Conservation (phyloP, 2,329 filamentous ascomycete species). For the Exserohilum rostratum region DNA sequence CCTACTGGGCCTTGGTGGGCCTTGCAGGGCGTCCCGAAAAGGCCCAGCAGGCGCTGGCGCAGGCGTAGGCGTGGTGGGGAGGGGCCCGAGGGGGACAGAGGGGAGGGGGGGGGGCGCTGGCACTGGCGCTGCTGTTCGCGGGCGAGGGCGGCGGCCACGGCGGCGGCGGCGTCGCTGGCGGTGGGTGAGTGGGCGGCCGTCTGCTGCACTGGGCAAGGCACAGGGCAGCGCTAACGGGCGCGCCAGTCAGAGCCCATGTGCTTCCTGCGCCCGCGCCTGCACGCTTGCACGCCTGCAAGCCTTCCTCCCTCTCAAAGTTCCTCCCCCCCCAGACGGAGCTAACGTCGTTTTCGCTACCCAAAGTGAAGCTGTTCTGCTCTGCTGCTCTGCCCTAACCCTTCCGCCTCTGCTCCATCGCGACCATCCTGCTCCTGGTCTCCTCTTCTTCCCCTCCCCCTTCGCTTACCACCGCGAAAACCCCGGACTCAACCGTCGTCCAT, state of each 20-base stretch:
- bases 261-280: neutral
- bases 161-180: slow-evolving; percentile 18
- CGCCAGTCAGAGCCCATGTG: slow-evolving; percentile 30
- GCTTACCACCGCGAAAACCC: slow-evolving; percentile 7
- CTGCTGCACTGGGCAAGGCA: slow-evolving; percentile 9
- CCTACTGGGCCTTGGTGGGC: no score
- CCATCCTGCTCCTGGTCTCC: neutral
- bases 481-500: neutral
- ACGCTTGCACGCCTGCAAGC: neutral
- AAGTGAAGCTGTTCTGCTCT: slow-evolving; percentile 20
- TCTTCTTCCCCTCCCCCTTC: slow-evolving; percentile 1
- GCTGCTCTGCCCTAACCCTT: neutral
- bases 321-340: slow-evolving; percentile 19
- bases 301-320: slow-evolving; percentile 10
- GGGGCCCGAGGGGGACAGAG: no score
- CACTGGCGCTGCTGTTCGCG: slow-evolving; percentile 7
- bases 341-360: slow-evolving; percentile 36
- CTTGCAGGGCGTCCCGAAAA: slow-evolving; percentile 3
- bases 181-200: slow-evolving; percentile 19
- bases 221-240: slow-evolving; percentile 27
- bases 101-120: slow-evolving; percentile 3
- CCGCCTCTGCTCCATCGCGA: neutral
- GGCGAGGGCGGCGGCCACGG: slow-evolving; percentile 4
- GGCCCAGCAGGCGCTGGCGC: no score
- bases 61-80: no score